phyloP scores from a whole-genome alignment of 768 basidiomycete genomes.

The Lentinus brumalis region DNA sequence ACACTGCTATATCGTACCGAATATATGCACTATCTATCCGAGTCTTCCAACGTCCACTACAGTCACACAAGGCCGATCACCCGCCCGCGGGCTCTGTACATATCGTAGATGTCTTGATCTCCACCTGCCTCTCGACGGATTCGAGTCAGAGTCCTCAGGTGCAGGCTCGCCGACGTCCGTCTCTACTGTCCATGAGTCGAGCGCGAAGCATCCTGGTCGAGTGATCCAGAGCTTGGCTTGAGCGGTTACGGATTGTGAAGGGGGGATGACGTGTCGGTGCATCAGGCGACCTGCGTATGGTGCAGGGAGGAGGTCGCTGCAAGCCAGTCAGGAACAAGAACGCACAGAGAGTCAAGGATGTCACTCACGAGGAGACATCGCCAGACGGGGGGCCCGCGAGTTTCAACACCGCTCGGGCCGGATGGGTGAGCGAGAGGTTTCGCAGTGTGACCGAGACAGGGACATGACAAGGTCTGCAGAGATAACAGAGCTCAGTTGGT shows the following conservation, averaged over 20 bases:
- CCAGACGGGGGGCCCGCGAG: constrained; percentile 31
- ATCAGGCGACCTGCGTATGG: constrained; percentile 68
- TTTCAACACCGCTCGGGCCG: constrained; percentile 58
- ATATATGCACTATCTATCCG: constrained; percentile 17
- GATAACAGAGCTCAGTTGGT: neutral
- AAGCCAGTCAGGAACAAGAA: constrained; percentile 1
- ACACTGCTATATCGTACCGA: constrained; percentile 14
- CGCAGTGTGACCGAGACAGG: constrained; percentile 59
- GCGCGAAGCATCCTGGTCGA: constrained; percentile 63
- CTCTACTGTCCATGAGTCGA: constrained; percentile 71
- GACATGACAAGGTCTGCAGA: constrained; percentile 53
- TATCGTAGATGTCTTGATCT: constrained; percentile 40
- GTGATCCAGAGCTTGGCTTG: constrained; percentile 59
- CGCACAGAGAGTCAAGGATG: neutral
- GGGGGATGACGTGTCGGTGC: constrained; percentile 58
- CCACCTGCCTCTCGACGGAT: constrained; percentile 27
- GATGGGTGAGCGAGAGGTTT: constrained; percentile 71
- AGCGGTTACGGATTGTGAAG: constrained; percentile 47
- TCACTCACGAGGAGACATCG: constrained; percentile 1
- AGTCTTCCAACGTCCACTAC: constrained; percentile 31
- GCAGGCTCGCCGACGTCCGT: constrained; percentile 55
- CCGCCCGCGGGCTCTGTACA: constrained; percentile 37
- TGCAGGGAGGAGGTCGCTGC: constrained; percentile 49
- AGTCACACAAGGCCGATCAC: constrained; percentile 36
- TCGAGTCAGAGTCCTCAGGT: constrained; percentile 9